Conservation (phyloP, 805 yeast genomes). For the Barnettozyma californica region DNA sequence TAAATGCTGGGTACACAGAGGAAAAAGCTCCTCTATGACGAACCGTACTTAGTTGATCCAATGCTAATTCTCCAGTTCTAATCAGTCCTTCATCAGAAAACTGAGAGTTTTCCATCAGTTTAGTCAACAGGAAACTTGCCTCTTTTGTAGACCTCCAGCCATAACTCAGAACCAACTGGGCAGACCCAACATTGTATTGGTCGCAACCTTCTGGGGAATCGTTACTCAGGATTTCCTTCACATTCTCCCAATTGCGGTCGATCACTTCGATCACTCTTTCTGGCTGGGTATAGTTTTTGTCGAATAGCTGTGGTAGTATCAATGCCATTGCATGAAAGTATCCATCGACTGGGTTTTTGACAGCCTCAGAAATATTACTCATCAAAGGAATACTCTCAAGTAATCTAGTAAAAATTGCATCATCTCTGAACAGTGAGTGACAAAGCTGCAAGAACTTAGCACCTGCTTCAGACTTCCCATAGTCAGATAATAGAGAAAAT, state of each 20-base stretch:
- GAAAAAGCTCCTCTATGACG: slow-evolving; percentile 92
- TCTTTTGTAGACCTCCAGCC: slow-evolving; percentile 85
- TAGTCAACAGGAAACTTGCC: slow-evolving; percentile 50
- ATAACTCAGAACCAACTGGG: slow-evolving; percentile 53
- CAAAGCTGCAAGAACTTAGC: slow-evolving; percentile 56
- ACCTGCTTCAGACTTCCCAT: slow-evolving; percentile 72
- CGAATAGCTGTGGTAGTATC: slow-evolving; percentile 29
- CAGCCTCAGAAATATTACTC: slow-evolving; percentile 37
- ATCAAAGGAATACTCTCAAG: slow-evolving; percentile 30
- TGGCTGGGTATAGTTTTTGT: slow-evolving; percentile 6
- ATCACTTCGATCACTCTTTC: slow-evolving; percentile 17
- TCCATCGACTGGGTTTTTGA: slow-evolving; percentile 61
- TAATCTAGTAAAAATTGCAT: slow-evolving; percentile 28
- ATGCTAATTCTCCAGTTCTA: slow-evolving; percentile 46
- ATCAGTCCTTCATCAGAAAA: slow-evolving; percentile 22
- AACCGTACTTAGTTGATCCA: slow-evolving; percentile 64
- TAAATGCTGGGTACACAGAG: slow-evolving; percentile 78
- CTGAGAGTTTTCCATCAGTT: slow-evolving; percentile 31
- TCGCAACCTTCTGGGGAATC: slow-evolving; percentile 69
- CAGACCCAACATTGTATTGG: slow-evolving; percentile 34
- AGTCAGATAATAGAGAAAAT: slow-evolving; percentile 36
- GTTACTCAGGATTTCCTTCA: slow-evolving; percentile 46
- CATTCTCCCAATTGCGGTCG: slow-evolving; percentile 29
- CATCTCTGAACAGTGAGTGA: slow-evolving; percentile 35
- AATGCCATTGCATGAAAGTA: slow-evolving; percentile 53